Conservation (phyloP, 2,329 filamentous ascomycete species). For the Coleophoma cylindrospora region DNA sequence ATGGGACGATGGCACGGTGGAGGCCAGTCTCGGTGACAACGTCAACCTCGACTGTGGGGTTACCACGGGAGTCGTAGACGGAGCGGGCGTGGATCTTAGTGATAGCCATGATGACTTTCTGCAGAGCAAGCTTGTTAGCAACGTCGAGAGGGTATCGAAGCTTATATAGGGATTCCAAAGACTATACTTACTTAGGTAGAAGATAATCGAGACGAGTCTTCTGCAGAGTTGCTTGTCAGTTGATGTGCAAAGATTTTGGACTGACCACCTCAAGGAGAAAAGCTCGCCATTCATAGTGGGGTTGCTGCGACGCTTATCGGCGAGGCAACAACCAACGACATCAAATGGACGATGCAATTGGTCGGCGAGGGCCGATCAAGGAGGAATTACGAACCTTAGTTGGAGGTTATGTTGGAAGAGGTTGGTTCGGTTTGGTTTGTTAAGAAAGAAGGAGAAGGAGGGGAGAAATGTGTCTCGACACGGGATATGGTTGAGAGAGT, state of each 20-base stretch:
- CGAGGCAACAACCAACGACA: background rate
- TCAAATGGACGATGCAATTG: background rate
- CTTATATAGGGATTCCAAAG: too few relatives aligned
- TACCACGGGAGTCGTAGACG: slow-evolving; percentile 97
- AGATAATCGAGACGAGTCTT: background rate
- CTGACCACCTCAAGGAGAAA: background rate
- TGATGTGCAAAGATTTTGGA: slow-evolving; percentile 7
- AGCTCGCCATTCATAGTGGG: slow-evolving; percentile 10
- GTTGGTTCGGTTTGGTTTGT: too few relatives aligned
- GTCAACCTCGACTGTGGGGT: slow-evolving; percentile 98
- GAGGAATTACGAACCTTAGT: background rate
- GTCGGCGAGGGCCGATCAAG: background rate
- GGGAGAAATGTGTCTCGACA: background rate
- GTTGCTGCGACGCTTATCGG: slow-evolving; percentile 1
- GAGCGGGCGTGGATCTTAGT: slow-evolving; percentile 87
- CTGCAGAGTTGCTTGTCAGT: slow-evolving; percentile 12
- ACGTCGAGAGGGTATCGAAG: too few relatives aligned
- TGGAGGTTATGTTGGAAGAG: background rate
- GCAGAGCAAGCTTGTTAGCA: slow-evolving; percentile 12
- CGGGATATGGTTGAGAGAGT: background rate
- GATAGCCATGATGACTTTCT: slow-evolving; percentile 70
- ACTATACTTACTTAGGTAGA: too few relatives aligned
- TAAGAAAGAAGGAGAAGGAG: background rate
- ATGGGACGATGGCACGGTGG: slow-evolving; percentile 95
- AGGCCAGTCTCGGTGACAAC: slow-evolving; percentile 94